Evolutionary conservation across 768 basidiomycete genomes (phyloP).

Genomic region (Pleurotus tuoliensis): DNA sequence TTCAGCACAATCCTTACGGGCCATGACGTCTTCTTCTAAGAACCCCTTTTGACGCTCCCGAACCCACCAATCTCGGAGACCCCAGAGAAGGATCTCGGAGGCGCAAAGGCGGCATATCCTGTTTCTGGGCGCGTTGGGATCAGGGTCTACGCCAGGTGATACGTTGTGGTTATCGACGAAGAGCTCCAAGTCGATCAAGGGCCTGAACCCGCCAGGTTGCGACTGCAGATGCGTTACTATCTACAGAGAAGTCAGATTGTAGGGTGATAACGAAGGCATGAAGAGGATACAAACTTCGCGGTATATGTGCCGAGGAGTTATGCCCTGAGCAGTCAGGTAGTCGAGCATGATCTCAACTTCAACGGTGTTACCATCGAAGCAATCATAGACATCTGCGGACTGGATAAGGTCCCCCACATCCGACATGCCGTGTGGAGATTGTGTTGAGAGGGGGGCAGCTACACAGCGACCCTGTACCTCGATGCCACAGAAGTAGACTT

Average conservation of each 20-base stretch:
- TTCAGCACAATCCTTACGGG: conserved; percentile 65
- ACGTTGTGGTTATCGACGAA: conserved; percentile 68
- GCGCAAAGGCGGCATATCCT: conserved; percentile 72
- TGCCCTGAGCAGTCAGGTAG: conserved; percentile 58
- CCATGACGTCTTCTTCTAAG: conserved; percentile 49
- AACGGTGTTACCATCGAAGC: conserved; percentile 70
- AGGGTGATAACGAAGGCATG: not conserved
- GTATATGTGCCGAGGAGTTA: conserved; percentile 72
- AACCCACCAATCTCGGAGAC: conserved; percentile 80
- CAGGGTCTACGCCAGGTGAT: conserved; percentile 49
- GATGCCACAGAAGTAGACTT: conserved; percentile 80
- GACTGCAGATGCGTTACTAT: conserved; percentile 57
- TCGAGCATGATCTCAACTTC: conserved; percentile 86
- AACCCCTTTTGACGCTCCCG: conserved; percentile 70
- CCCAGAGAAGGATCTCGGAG: conserved; percentile 70
- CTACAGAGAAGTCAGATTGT: conserved; percentile 28
- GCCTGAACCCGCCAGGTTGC: conserved; percentile 59
- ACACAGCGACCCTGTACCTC: conserved; percentile 70
- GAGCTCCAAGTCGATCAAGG: conserved; percentile 65
- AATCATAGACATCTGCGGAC: conserved; percentile 74
- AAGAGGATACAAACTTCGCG: conserved; percentile 55
- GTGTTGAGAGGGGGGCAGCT: conserved; percentile 50
- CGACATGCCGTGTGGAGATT: conserved; percentile 66
- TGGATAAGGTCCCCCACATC: conserved; percentile 76
- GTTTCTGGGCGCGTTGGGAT: conserved; percentile 53